Evolutionary conservation across 257 asterid genomes (phyloP), one percentile per base, ranked within the genome.

Genomic region (Lycium barbarum): DNA sequence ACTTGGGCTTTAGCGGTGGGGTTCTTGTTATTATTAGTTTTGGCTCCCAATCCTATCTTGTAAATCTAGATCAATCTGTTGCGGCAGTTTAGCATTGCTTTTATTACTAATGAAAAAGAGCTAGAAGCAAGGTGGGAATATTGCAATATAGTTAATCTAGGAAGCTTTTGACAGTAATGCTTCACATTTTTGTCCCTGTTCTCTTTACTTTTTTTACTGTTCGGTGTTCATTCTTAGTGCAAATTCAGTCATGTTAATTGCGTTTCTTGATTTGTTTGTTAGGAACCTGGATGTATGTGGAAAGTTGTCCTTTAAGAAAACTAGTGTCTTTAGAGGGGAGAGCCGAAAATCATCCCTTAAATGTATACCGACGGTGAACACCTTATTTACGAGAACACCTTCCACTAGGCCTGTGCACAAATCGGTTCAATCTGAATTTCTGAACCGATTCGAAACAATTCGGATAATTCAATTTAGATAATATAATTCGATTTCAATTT

Each of bases 1-100:
- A 38, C 84, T 67, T 63, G 14, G 51, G 68, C 71, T 83, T 47
- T 73, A 47, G 58, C 20, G 15, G 62, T 49, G 78, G 84, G 84
- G 62, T 84, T 72, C 35, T 84, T 83, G 68, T 57, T 71, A 67
- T 80, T 72, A 22, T 67, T 13, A 43, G 73, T 47, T 83, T 40
- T 66, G 85, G 85, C 76, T 68, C 82, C 62, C 59, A 59, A 59
- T 83, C 85, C 83, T 54, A 45, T 85, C 88, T 85, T 89, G 89
- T 88, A 53, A 71, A 78, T 82, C 65, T 79, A 85, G 88, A 85
- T 71, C 73, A 67, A 11, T 82, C 61, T 35, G 33, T 22, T 79
- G 35, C 45, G 13, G 84, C 82, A 84, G 22, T 62, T 17, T 4
- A 38, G 40, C 45, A 36, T 36, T 68, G 66, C 11, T 63, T 40